Base-by-base conservation (phyloP, 352 stramenopile species). In the Phytophthora syringae region DNA sequence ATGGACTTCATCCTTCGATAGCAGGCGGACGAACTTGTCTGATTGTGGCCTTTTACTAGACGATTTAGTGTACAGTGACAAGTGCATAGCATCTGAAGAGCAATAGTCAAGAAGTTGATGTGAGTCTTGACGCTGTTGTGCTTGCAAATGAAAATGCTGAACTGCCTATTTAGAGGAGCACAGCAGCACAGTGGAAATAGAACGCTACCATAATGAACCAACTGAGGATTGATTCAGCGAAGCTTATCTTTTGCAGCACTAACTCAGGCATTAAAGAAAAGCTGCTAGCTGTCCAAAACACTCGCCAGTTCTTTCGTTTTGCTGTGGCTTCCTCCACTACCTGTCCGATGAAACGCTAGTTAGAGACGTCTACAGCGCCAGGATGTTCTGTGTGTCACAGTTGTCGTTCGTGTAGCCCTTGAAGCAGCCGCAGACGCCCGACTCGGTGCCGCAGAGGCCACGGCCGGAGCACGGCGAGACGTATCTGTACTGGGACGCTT, bases 331-430 rank as follows among this genome's bases (percentile, higher is more conserved):
- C 18, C 32, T 44, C 36, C n/a, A 40, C 54, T 16, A 25, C 28
- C 42, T 22, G 1, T 5, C 37, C 5, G 11, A 15, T 11, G 15
- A 28, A 54, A 28, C 34, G 55, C 30, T 25, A 24, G 32, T 52
- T 43, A 52, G 10, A 13, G 39, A 36, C n/a, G 10, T 15, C 54
- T 89, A 92, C 30, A 93, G 62, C 34, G 85, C 85, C 36, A 93
- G 53, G 53, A 91, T 88, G 75, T 90, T 93, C 65, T 93, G 85
- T n/a, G 77, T 88, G 68, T 93, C 76, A 66, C 85, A 93, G 30
- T 92, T 91, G 74, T 93, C 85, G 69, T 91, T 89, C 10, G 87
- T 94, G 84, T 97, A 97, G 54, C 90, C 90, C 64, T 89, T 92
- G 76, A 96, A 97, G 72, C 90, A 97, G 15, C 70, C 63, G 73